Evolutionary conservation across 2,329 filamentous ascomycete genomes (phyloP).

Genomic region (Microsporum ferrugineum): DNA sequence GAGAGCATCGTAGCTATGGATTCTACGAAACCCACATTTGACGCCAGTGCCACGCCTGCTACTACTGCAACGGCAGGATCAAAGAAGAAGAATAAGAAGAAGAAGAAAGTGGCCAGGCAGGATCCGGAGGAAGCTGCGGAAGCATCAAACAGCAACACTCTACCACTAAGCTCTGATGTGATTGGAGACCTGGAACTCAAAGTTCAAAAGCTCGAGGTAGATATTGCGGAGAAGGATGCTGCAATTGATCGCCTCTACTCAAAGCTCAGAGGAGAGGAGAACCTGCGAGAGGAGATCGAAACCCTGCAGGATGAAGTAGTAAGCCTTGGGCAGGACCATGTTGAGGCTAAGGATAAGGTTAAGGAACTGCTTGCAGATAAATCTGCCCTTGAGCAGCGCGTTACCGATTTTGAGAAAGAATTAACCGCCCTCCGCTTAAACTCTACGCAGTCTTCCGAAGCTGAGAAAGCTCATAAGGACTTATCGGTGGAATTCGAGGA

Average conservation of each 20-base stretch:
- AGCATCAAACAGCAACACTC: constrained; percentile 22
- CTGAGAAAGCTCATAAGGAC: constrained; percentile 42
- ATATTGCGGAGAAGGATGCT: constrained; percentile 49
- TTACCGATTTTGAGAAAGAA: constrained; percentile 60
- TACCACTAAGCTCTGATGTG: not conserved
- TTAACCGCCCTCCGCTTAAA: constrained; percentile 45
- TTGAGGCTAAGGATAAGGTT: constrained; percentile 65
- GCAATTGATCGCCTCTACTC: constrained; percentile 61
- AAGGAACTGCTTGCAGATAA: constrained; percentile 63
- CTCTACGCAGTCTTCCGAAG: constrained; percentile 37
- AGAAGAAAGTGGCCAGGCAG: constrained; percentile 59
- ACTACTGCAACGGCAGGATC: constrained; percentile 26
- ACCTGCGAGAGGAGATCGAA: constrained; percentile 75
- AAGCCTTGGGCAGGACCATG: constrained; percentile 68
- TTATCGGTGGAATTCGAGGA: constrained; percentile 57
- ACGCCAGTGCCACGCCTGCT: constrained; percentile 9
- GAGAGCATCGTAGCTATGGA: not conserved
- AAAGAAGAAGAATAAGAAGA: constrained; percentile 85
- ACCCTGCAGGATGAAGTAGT: constrained; percentile 68
- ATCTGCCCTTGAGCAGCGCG: constrained; percentile 49
- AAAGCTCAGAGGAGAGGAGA: constrained; percentile 64
- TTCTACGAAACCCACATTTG: not conserved
- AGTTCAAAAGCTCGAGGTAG: constrained; percentile 25
- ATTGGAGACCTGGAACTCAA: constrained; percentile 24
- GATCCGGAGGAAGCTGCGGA: constrained; percentile 27